These are phyloP conservation scores for Fonsecaea nubica DNA, from an alignment of 2,329 filamentous ascomycete species.

Conservation along the genomic window DNA sequence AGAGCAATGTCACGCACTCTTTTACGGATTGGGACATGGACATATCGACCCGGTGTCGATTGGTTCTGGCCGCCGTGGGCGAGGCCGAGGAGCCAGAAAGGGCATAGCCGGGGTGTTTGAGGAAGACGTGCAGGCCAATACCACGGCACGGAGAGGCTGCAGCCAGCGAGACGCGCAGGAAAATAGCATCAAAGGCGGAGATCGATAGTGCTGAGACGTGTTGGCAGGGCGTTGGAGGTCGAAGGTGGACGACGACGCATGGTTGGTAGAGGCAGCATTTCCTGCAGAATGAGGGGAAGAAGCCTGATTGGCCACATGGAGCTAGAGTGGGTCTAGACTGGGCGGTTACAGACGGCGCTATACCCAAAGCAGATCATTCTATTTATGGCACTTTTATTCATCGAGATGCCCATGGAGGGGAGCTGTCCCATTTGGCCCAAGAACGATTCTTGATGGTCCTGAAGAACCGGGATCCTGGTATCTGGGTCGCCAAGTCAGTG, in stretches of 20 bases:
- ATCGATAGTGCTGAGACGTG: constrained; percentile 32
- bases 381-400: constrained; percentile 4
- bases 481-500: constrained; percentile 18
- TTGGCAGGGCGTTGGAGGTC: constrained; percentile 27
- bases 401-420: not conserved
- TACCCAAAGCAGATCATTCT: not conserved
- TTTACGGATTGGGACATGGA: constrained; percentile 22
- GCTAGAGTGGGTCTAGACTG: not conserved
- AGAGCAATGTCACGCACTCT: constrained; percentile 31
- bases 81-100: constrained; percentile 14
- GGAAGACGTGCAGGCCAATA: constrained; percentile 25
- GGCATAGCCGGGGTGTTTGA: constrained; percentile 11
- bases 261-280: constrained; percentile 26
- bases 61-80: constrained; percentile 20
- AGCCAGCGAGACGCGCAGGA: constrained; percentile 32
- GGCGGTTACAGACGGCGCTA: constrained; percentile 8
- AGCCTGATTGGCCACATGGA: constrained; percentile 5
- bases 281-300: not conserved
- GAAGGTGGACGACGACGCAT: constrained; percentile 10
- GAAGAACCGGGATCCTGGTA: not conserved
- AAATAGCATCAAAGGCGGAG: constrained; percentile 27
- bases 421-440: not conserved
- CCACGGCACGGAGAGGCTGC: constrained; percentile 9
- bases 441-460: not conserved
- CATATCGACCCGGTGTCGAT: constrained; percentile 23